phyloP scores from a whole-genome alignment of 2,329 filamentous ascomycete genomes.

The Fusarium penzigii region DNA sequence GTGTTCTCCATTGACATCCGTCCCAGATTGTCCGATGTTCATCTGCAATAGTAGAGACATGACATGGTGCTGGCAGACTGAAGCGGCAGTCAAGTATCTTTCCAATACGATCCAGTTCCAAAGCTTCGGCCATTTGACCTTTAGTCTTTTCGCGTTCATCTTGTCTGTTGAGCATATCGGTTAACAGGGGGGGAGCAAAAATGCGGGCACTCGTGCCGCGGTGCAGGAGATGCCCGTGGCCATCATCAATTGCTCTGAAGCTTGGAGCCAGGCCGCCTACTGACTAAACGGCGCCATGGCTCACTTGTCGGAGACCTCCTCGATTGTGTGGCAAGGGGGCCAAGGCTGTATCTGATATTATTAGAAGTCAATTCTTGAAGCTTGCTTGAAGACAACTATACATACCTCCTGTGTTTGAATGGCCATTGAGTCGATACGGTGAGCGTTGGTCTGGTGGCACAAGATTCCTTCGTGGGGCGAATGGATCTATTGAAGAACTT shows the following conservation, averaged over 20 bases:
- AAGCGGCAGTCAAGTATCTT: conserved; percentile 62
- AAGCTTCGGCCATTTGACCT: conserved; percentile 73
- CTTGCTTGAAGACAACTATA: neutral
- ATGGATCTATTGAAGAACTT: conserved; percentile 44
- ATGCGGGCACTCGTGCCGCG: conserved; percentile 73
- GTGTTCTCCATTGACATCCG: conserved; percentile 26
- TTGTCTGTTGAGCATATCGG: conserved; percentile 43
- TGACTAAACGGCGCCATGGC: conserved; percentile 72
- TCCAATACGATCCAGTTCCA: conserved; percentile 72
- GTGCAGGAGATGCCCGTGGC: conserved; percentile 63
- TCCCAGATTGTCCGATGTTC: conserved; percentile 26
- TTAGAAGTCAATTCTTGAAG: conserved; percentile 6
- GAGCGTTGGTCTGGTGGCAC: conserved; percentile 12
- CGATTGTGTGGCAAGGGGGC: conserved; percentile 25
- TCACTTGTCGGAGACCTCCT: conserved; percentile 51
- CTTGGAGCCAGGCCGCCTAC: conserved; percentile 70
- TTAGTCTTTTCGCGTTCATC: conserved; percentile 71
- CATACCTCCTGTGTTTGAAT: conserved; percentile 15
- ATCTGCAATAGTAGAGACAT: neutral
- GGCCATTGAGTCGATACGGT: conserved; percentile 16
- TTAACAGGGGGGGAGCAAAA: conserved; percentile 54
- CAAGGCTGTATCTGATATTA: conserved; percentile 28
- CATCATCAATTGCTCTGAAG: conserved; percentile 58
- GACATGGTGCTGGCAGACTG: conserved; percentile 3
- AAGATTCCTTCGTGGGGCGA: conserved; percentile 33